phyloP scores from a whole-genome alignment of 139 green algal species.

The Closterium sp. region DNA sequence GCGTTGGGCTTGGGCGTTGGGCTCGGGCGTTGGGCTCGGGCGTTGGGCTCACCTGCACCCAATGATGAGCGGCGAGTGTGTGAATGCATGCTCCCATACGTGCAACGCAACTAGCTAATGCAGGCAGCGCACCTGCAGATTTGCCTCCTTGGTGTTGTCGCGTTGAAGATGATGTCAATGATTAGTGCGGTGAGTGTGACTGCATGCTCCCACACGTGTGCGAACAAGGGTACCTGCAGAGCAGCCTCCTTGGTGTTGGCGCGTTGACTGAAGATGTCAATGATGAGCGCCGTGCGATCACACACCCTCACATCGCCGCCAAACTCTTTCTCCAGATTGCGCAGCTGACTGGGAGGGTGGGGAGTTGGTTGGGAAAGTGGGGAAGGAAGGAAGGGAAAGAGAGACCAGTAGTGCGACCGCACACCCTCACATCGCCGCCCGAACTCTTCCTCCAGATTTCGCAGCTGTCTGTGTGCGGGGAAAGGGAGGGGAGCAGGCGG shows the following conservation, averaged over 20 bases:
- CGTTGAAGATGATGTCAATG: slow-evolving; percentile 97
- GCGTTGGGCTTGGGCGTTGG: too few relatives aligned
- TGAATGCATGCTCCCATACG: too few relatives aligned
- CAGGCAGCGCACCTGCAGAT: slow-evolving; percentile 74
- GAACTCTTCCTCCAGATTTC: slow-evolving; percentile 78
- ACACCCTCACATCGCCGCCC: too few relatives aligned
- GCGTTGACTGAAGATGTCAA: slow-evolving; percentile 97
- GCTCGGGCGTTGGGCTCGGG: too few relatives aligned
- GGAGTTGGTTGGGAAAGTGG: background rate
- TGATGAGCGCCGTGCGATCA: slow-evolving; percentile 93
- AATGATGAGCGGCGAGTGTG: too few relatives aligned
- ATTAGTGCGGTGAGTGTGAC: too few relatives aligned
- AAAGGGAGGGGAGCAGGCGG: background rate
- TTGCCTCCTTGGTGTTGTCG: slow-evolving; percentile 84
- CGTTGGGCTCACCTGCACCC: too few relatives aligned
- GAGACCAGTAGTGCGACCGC: background rate
- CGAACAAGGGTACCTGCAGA: too few relatives aligned
- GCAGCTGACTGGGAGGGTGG: slow-evolving; percentile 57
- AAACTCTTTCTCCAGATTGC: slow-evolving; percentile 78
- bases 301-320: slow-evolving; percentile 69
- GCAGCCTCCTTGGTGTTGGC: too few relatives aligned
- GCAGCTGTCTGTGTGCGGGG: slow-evolving; percentile 62
- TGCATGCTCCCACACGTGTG: too few relatives aligned
- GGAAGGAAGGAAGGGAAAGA: background rate
- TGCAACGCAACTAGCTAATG: too few relatives aligned